A percentile compares a stretch with the other conserved stretches of the same genome.
These are phyloP conservation scores for Dunaliella primolecta DNA, from an alignment of 139 green algal genomes.

Conservation along the genomic window DNA sequence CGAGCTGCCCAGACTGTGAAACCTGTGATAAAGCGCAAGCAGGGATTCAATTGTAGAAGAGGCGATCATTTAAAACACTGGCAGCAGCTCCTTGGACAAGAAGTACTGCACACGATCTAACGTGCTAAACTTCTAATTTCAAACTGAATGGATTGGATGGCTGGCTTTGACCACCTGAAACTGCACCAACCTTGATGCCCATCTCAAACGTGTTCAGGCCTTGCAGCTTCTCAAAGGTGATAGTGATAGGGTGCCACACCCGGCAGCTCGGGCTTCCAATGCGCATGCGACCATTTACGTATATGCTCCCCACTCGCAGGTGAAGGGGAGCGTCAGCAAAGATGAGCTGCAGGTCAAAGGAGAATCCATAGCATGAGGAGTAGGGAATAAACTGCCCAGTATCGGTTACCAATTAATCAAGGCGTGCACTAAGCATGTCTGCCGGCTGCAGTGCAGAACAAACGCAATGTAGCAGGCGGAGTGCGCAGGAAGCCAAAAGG, in stretches of 20 bases:
- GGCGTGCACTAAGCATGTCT: no score
- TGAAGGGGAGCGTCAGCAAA: slow-evolving; percentile 22
- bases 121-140: no score
- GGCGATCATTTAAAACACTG: no score
- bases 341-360: slow-evolving; percentile 15
- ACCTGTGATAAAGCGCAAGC: slow-evolving; percentile 15
- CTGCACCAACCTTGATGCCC: slow-evolving; percentile 3
- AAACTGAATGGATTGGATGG: no score
- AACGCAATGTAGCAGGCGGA: no score
- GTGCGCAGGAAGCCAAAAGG: no score
- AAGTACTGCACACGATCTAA: no score
- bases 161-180: no score
- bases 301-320: slow-evolving; percentile 6
- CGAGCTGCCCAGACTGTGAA: slow-evolving; percentile 23
- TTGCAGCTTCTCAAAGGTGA: slow-evolving; percentile 14
- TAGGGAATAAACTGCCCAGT: not conserved
- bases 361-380: not conserved
- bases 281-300: slow-evolving; percentile 4
- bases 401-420: not conserved
- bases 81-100: no score
- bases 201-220: not conserved
- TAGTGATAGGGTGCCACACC: slow-evolving; percentile 4
- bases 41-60: no score
- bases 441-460: no score
- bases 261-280: slow-evolving; percentile 16